phyloP scores from a whole-genome alignment of 2,329 filamentous ascomycete species.

The Neofusicoccum parvum region DNA sequence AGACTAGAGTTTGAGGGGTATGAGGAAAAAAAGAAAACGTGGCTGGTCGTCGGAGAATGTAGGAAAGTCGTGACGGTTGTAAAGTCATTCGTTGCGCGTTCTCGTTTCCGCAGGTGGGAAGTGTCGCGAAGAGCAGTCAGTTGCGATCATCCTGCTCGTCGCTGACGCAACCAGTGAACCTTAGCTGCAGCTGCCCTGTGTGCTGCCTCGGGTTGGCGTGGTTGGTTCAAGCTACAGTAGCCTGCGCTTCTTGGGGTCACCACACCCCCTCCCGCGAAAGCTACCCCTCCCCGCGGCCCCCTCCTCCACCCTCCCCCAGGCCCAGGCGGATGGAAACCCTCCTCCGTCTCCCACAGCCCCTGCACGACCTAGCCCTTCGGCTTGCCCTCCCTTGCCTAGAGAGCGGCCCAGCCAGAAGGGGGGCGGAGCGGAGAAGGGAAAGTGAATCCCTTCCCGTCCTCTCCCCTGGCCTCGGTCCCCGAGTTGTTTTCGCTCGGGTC shows the following conservation, averaged over 20 bases:
- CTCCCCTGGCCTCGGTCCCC: not conserved
- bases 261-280: not conserved
- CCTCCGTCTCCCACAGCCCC: not conserved
- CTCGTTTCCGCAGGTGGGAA: not conserved
- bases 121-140: not conserved
- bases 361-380: not conserved
- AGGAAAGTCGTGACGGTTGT: not conserved
- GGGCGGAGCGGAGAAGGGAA: not conserved
- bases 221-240: not conserved
- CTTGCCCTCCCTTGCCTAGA: not conserved
- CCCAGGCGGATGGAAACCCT: not conserved
- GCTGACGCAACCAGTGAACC: not conserved
- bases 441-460: not conserved
- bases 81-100: not conserved
- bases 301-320: not conserved
- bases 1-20: not conserved
- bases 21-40: not conserved
- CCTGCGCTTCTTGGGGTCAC: not conserved
- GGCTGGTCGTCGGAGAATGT: not conserved
- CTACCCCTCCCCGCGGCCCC: not conserved
- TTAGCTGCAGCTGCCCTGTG: not conserved
- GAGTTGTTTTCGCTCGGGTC: not conserved
- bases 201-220: not conserved
- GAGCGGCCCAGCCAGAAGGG: not conserved
- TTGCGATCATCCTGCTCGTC: not conserved